Conservation (phyloP, 192 early-diverging fungal species). For the Hyaloraphidium curvatum region DNA sequence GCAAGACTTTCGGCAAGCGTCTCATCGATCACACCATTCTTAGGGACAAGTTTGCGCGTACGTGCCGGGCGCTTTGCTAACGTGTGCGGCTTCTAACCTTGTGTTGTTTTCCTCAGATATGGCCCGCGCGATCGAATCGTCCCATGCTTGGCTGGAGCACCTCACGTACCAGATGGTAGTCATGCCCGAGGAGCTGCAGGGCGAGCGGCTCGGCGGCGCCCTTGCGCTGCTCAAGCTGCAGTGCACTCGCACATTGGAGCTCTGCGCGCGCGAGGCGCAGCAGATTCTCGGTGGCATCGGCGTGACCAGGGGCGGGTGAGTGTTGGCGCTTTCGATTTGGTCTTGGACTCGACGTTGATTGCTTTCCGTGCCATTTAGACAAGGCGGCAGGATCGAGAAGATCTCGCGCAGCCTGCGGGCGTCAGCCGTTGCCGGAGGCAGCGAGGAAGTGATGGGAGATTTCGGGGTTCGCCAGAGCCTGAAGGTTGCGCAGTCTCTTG, state of each 20-base stretch:
- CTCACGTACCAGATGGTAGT: background rate
- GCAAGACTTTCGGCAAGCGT: background rate
- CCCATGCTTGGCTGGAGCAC: background rate
- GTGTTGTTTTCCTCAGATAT: background rate
- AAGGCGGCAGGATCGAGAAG: too few species aligned
- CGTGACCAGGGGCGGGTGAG: too few species aligned
- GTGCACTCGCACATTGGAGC: background rate
- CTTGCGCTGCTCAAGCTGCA: constrained; percentile 59
- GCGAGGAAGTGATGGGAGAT: too few species aligned
- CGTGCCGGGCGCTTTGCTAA: background rate
- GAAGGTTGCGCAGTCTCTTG: background rate
- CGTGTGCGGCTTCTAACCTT: background rate
- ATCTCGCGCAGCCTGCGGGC: too few species aligned
- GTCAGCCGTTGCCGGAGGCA: too few species aligned
- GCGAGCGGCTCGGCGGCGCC: constrained; percentile 57
- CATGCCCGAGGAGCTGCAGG: constrained; percentile 12
- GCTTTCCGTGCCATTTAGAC: too few species aligned
- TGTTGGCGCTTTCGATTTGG: too few species aligned
- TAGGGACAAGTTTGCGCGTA: background rate
- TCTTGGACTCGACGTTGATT: too few species aligned
- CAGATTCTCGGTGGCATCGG: too few species aligned
- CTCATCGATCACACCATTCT: background rate
- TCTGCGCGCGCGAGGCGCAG: too few species aligned
- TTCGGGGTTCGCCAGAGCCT: constrained; percentile 1
- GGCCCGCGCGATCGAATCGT: background rate